Percentiles rank a stretch among this genome's conserved stretches.
Evolutionary conservation across 495 filamentous ascomycete species (phyloP).

Genomic region (Aspergillus haitiensis): DNA sequence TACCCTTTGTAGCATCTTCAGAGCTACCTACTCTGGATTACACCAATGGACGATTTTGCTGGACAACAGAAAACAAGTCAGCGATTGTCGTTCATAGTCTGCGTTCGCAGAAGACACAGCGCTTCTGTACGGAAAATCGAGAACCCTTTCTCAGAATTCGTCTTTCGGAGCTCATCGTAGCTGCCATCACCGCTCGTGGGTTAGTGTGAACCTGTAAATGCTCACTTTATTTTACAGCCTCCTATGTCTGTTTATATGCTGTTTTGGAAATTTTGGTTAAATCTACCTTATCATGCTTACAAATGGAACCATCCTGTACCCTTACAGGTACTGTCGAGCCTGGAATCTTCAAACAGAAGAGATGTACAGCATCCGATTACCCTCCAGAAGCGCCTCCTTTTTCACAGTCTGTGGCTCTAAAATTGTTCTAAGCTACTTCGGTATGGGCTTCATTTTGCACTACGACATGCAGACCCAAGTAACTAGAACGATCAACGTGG

Average conservation of each 20-base stretch:
- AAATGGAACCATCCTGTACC: too few relatives aligned
- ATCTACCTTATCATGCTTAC: too few relatives aligned
- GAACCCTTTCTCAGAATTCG: conserved; percentile 22
- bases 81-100: conserved; percentile 25
- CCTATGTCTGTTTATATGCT: neutral
- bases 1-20: neutral
- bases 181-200: conserved; percentile 29
- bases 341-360: conserved; percentile 32
- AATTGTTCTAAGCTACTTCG: conserved; percentile 22
- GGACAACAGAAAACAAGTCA: conserved; percentile 16
- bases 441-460: conserved; percentile 23
- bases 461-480: conserved; percentile 25
- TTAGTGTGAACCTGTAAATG: conserved; percentile 16
- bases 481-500: conserved; percentile 20
- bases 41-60: conserved; percentile 27
- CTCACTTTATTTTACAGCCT: too few relatives aligned
- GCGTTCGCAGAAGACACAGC: conserved; percentile 10
- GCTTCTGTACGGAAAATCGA: conserved; percentile 34
- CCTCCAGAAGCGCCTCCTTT: conserved; percentile 14
- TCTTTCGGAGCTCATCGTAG: conserved; percentile 29
- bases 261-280: neutral
- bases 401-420: conserved; percentile 24
- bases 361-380: conserved; percentile 26
- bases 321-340: conserved; percentile 30
- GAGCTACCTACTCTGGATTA: conserved; percentile 24